phyloP scores from a whole-genome alignment of 768 basidiomycete genomes.

The Suillus subalutaceus region DNA sequence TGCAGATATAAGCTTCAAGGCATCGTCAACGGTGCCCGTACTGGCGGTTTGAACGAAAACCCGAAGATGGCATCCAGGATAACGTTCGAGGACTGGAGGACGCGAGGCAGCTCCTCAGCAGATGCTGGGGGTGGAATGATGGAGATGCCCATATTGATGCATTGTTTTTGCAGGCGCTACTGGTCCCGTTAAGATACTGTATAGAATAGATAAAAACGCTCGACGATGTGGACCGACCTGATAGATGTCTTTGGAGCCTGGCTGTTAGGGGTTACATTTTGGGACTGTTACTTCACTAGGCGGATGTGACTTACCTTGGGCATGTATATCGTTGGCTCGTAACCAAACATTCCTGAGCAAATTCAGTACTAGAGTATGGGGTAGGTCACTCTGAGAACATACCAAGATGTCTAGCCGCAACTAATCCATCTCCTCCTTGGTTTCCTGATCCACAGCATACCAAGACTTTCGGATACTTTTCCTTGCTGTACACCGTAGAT shows the following conservation, averaged over 20 bases:
- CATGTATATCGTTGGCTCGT: conserved; percentile 86
- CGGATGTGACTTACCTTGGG: conserved; percentile 67
- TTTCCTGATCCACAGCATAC: conserved; percentile 98
- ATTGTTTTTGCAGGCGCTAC: conserved; percentile 82
- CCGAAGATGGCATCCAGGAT: conserved; percentile 97
- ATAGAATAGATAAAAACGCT: not conserved
- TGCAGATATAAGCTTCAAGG: conserved; percentile 64
- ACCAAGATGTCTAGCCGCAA: conserved; percentile 95
- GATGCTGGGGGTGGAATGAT: conserved; percentile 59
- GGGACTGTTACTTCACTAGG: not conserved
- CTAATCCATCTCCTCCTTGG: conserved; percentile 95
- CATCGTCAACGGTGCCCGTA: conserved; percentile 81
- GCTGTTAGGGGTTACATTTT: conserved; percentile 44
- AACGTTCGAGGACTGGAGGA: conserved; percentile 68
- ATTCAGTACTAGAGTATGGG: not conserved
- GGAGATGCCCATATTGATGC: conserved; percentile 84
- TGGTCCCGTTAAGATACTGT: not conserved
- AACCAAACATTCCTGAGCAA: conserved; percentile 83
- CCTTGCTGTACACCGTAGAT: conserved; percentile 71
- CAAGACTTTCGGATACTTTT: conserved; percentile 75
- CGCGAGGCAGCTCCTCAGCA: conserved; percentile 46
- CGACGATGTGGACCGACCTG: conserved; percentile 45
- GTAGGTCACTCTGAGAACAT: conserved; percentile 22
- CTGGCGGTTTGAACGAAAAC: conserved; percentile 93
- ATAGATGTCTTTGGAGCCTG: conserved; percentile 93